Base-by-base conservation (phyloP, 2,329 filamentous ascomycete genomes). In the Cladosporium sp. region DNA sequence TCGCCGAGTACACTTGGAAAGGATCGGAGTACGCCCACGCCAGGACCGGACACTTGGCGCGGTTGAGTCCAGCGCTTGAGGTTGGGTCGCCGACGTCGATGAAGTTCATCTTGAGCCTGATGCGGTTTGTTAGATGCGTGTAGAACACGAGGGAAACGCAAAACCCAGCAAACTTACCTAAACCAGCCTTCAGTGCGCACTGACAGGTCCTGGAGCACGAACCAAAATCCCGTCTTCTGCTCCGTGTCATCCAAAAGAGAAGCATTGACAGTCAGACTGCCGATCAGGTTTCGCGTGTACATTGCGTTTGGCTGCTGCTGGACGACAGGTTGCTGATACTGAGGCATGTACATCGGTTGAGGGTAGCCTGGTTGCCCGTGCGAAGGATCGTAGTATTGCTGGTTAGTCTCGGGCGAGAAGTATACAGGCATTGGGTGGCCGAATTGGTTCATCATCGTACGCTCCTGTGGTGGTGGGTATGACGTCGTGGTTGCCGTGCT, bases 201-300 rank as follows among this genome's bases (percentile, higher is more conserved):
- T 61, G 90, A 96, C 38, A 99, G 76, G 71, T 99, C 93, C 68
- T 96, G 92, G 47, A 97, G 76, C 40, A 99, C 88, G 63, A 99
- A 99, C 92, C 92, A 99, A 57, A 96, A 90, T 2, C 92, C 92
- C 44, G 88, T 83, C 66, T 89, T 88, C 57, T 89, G 85, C 13
- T 87, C 76, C 0, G 84, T 81, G 59, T 97, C 91, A 2, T 82
- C 84, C 47, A 97, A 78, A 27, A 86, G 83, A 64, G 91, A 92
- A 1, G 92, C 92, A 63, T 91, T 96, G 27, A 91, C 90, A 5
- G 89, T 85, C 45, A 96, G 75, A 67, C 88, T 95, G 2, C 93
- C 93, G 56, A 99, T 97, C 8, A 99, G 79, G 64, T 97, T 99
- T 47, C 92, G 78, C 0, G 91, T 96, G 65, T 92, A 96, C 89